phyloP scores from a whole-genome alignment of 2,329 filamentous ascomycete species.

The Talaromyces sp. region DNA sequence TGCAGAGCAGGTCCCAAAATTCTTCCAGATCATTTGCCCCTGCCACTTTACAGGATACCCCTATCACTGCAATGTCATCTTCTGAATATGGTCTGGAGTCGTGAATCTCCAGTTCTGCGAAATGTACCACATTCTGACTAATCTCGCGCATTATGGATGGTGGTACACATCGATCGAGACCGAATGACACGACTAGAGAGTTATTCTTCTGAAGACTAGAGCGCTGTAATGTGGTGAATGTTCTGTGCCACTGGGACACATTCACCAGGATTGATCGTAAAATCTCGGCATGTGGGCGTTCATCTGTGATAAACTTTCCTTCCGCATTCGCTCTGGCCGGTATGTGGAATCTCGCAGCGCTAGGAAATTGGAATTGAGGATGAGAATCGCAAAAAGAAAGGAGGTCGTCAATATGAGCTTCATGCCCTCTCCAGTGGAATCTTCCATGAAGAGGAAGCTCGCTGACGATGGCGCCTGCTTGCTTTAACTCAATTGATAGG shows the following conservation, averaged over 20 bases:
- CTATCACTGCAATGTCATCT: conserved; percentile 31
- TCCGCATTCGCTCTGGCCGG: background rate
- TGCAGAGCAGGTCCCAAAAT: conserved; percentile 32
- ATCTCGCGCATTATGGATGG: conserved; percentile 17
- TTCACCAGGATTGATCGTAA: background rate
- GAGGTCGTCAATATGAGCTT: background rate
- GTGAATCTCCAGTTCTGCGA: background rate
- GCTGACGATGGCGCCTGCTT: background rate
- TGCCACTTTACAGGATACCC: conserved; percentile 31
- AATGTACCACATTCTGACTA: background rate
- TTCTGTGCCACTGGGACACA: background rate
- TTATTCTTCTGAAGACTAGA: conserved; percentile 10
- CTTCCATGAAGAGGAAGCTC: background rate
- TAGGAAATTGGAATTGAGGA: background rate
- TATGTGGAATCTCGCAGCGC: background rate
- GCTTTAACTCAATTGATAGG: background rate
- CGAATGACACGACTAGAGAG: conserved; percentile 33
- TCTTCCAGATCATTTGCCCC: conserved; percentile 28
- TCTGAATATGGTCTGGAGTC: background rate
- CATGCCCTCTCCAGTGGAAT: background rate
- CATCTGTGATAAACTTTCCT: background rate
- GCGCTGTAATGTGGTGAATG: background rate
- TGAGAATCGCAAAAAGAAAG: background rate
- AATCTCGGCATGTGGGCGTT: background rate
- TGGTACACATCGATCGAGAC: conserved; percentile 37